phyloP scores from a whole-genome alignment of 2,329 filamentous ascomycete genomes.

The Aureobasidium musti region DNA sequence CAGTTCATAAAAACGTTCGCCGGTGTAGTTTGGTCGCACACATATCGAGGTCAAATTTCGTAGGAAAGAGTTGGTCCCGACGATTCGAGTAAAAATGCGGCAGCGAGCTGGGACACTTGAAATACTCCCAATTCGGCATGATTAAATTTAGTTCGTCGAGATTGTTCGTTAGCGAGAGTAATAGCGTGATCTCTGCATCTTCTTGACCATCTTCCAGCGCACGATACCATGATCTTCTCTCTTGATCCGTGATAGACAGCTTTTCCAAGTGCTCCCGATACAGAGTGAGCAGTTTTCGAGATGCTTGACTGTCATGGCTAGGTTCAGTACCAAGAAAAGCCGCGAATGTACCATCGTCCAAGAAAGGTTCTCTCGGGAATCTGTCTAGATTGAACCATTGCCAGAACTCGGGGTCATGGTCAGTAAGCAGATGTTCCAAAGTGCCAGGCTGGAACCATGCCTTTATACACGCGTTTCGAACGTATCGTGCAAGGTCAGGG shows the following conservation, averaged over 20 bases:
- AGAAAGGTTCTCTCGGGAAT: background rate
- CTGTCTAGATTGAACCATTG: background rate
- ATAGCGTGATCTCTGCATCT: conserved; percentile 2
- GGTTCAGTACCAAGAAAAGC: background rate
- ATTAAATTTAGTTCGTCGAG: background rate
- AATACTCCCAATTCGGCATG: conserved; percentile 17
- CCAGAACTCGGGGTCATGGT: background rate
- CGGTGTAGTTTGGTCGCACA: background rate
- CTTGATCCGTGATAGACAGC: background rate
- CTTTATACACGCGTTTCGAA: background rate
- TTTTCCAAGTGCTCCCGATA: background rate
- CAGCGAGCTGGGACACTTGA: background rate
- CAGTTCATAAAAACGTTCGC: background rate
- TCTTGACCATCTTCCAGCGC: background rate
- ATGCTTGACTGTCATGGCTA: background rate
- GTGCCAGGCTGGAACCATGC: background rate
- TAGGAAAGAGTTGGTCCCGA: background rate
- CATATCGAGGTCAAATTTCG: background rate
- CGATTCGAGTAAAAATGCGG: background rate
- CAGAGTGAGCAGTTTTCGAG: background rate
- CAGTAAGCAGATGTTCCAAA: background rate
- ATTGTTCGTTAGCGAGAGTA: background rate
- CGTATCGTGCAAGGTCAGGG: background rate
- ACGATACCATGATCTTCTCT: background rate
- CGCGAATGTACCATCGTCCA: background rate